phyloP scores from a whole-genome alignment of 148 eudicot species.

The Suaeda aralocaspica region DNA sequence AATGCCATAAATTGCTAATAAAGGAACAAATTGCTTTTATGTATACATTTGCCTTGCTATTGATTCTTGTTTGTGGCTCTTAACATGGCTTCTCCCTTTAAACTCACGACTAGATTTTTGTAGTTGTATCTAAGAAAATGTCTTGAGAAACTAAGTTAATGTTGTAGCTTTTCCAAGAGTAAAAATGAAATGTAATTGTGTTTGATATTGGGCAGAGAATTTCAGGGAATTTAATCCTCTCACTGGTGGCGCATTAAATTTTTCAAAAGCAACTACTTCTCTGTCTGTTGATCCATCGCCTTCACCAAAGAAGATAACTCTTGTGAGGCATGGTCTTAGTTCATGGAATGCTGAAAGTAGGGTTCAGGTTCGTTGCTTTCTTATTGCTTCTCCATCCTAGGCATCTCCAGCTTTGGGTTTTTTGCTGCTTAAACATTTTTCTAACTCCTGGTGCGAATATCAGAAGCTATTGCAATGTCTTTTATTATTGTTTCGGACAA shows the following conservation, averaged over 20 bases:
- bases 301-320: slow-evolving; percentile 62
- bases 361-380: slow-evolving; percentile 52
- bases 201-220: slow-evolving; percentile 21
- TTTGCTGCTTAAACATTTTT: not conserved
- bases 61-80: not conserved
- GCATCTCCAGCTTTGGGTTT: not conserved
- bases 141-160: not conserved
- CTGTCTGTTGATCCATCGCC: slow-evolving; percentile 38
- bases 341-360: slow-evolving; percentile 66
- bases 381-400: too few relatives aligned
- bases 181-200: not conserved
- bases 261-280: slow-evolving; percentile 56
- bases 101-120: not conserved
- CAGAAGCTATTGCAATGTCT: not conserved
- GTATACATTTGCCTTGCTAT: not conserved
- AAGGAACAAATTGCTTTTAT: not conserved
- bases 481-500: not conserved
- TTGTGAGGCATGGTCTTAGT: slow-evolving; percentile 73
- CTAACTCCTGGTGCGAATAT: not conserved
- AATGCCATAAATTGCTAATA: not conserved
- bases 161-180: not conserved
- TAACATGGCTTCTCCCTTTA: not conserved
- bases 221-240: slow-evolving; percentile 27
- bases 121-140: not conserved
- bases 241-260: slow-evolving; percentile 73